phyloP scores from a whole-genome alignment of 2,329 filamentous ascomycete genomes.

The Fusarium illudens region DNA sequence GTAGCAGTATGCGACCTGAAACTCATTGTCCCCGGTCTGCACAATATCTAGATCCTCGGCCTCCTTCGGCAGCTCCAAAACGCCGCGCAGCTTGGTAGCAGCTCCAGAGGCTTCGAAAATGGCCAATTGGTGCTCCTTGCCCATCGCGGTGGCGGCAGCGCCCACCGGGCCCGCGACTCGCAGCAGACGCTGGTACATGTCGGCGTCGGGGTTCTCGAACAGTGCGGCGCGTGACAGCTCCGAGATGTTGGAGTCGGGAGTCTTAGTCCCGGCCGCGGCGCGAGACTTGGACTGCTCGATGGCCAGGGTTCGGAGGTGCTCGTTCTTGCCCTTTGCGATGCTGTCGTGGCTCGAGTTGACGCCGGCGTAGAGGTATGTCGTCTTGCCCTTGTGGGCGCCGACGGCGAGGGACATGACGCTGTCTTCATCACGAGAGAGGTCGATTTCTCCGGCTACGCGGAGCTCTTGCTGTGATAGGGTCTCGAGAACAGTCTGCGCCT shows the following conservation, averaged over 20 bases:
- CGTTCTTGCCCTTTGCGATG: constrained; percentile 78
- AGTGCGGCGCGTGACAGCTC: constrained; percentile 63
- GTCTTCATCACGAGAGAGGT: constrained; percentile 85
- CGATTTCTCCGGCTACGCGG: constrained; percentile 73
- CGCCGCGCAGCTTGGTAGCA: constrained; percentile 56
- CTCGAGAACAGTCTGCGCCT: constrained; percentile 72
- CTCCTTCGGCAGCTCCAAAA: constrained; percentile 62
- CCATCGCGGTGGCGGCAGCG: constrained; percentile 80
- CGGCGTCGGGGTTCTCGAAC: constrained; percentile 59
- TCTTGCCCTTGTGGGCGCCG: constrained; percentile 66
- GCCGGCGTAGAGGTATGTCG: constrained; percentile 71
- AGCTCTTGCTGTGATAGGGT: constrained; percentile 71
- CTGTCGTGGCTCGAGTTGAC: constrained; percentile 83
- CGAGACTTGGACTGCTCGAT: constrained; percentile 57
- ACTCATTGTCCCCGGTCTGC: constrained; percentile 68
- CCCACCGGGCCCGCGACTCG: constrained; percentile 73
- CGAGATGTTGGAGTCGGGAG: constrained; percentile 51
- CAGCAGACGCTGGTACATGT: constrained; percentile 68
- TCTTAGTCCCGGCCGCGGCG: constrained; percentile 42
- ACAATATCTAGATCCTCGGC: constrained; percentile 75
- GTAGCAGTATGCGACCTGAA: constrained; percentile 80
- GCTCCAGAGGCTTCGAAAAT: constrained; percentile 72
- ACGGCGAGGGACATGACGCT: constrained; percentile 85
- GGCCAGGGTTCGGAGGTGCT: constrained; percentile 82
- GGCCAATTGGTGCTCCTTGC: constrained; percentile 78